phyloP scores from a whole-genome alignment of 2,329 filamentous ascomycete species.

The Raffaelea albimanens region DNA sequence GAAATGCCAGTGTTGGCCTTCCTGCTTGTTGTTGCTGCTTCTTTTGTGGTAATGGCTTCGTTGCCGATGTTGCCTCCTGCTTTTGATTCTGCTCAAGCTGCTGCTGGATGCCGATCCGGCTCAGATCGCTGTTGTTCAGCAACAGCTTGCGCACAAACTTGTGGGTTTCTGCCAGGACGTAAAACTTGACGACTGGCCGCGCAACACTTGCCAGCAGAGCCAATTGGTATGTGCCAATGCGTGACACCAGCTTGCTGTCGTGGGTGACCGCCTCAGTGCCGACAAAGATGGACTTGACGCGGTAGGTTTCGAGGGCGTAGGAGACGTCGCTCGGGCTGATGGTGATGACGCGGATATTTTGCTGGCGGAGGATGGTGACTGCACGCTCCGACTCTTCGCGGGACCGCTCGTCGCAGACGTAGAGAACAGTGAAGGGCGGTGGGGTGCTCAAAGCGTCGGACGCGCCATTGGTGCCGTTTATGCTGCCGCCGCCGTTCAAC shows the following conservation, averaged over 20 bases:
- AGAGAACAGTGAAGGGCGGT: slow-evolving; percentile 68
- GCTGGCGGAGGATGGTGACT: slow-evolving; percentile 60
- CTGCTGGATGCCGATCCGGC: slow-evolving; percentile 57
- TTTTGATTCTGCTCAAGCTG: slow-evolving; percentile 61
- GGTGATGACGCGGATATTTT: slow-evolving; percentile 73
- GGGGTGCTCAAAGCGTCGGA: slow-evolving; percentile 12
- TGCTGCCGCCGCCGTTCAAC: slow-evolving; percentile 31
- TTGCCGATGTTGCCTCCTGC: too few species aligned
- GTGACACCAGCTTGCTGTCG: slow-evolving; percentile 84
- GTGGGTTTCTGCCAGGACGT: slow-evolving; percentile 89
- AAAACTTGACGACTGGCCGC: slow-evolving; percentile 50
- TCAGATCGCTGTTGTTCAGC: slow-evolving; percentile 66
- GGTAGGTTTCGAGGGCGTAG: slow-evolving; percentile 58
- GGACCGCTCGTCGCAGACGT: slow-evolving; percentile 50
- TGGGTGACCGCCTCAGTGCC: slow-evolving; percentile 83
- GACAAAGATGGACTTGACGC: slow-evolving; percentile 59
- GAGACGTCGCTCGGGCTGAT: slow-evolving; percentile 69
- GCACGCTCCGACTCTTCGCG: slow-evolving; percentile 56
- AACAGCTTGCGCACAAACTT: slow-evolving; percentile 91
- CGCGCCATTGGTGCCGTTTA: neutral
- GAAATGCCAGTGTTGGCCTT: slow-evolving; percentile 25
- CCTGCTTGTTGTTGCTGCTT: too few species aligned
- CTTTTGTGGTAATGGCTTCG: too few species aligned
- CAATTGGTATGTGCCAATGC: slow-evolving; percentile 80
- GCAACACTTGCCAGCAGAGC: slow-evolving; percentile 66